Conservation (phyloP, 768 basidiomycete species). For the Rhodotorula toruloides region DNA sequence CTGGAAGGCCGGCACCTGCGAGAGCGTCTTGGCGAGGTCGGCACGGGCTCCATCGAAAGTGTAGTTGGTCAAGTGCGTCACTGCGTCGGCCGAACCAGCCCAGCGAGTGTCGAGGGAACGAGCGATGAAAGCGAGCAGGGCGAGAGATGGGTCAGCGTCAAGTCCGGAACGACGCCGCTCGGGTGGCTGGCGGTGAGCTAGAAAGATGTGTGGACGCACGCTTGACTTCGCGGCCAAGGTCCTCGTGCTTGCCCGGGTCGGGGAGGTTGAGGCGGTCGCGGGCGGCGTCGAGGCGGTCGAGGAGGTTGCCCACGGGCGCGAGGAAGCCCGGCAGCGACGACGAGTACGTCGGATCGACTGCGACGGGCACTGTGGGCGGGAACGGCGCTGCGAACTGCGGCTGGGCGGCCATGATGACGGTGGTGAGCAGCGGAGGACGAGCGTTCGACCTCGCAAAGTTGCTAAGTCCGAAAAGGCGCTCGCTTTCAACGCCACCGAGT, state of each 20-base stretch:
- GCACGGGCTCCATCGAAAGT: conserved; percentile 96
- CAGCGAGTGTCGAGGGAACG: background rate
- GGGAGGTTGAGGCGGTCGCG: conserved; percentile 72
- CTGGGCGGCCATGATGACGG: background rate
- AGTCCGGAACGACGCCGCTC: background rate
- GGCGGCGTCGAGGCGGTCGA: conserved; percentile 73
- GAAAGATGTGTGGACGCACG: conserved; percentile 52
- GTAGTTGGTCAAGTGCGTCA: conserved; percentile 85
- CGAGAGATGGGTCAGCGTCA: conserved; percentile 1
- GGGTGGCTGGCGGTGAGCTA: background rate
- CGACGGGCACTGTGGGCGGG: conserved; percentile 10
- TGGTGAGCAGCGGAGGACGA: too few relatives aligned
- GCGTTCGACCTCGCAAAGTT: too few relatives aligned
- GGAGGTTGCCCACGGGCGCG: conserved; percentile 62
- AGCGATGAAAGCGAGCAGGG: background rate
- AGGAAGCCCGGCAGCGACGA: conserved; percentile 35
- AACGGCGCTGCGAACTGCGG: conserved; percentile 19
- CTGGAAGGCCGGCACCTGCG: conserved; percentile 92
- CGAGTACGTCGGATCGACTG: conserved; percentile 14
- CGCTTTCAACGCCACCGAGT: too few relatives aligned
- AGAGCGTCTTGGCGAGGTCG: conserved; percentile 88
- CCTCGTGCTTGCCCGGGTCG: conserved; percentile 89
- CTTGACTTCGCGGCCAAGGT: conserved; percentile 87
- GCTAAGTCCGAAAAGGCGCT: background rate
- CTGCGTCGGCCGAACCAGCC: conserved; percentile 49